A percentile compares a stretch with the other conserved stretches of the same genome.
phyloP scores from a whole-genome alignment of 371 early-diverging fungal species.

The Mucor ambiguus region DNA sequence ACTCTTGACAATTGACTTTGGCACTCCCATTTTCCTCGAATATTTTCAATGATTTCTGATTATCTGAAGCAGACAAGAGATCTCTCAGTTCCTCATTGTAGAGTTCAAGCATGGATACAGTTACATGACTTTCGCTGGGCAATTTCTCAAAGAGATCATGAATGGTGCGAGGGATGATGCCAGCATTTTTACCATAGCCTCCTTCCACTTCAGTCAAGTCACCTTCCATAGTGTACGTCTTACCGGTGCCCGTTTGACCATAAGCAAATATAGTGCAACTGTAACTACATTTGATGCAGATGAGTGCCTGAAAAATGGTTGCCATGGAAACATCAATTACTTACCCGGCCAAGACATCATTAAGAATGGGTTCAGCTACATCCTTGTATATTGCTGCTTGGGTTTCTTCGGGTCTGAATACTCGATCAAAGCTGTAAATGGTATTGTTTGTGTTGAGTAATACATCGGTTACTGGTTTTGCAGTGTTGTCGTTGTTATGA shows the following conservation, averaged over 20 bases:
- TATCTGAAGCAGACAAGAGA: constrained; percentile 65
- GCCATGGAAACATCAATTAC: constrained; percentile 14
- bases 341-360: constrained; percentile 66
- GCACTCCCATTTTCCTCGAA: constrained; percentile 75
- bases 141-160: constrained; percentile 80
- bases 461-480: constrained; percentile 22
- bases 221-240: constrained; percentile 91
- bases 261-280: constrained; percentile 98
- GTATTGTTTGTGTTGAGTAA: constrained; percentile 55
- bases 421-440: constrained; percentile 88
- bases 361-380: constrained; percentile 81
- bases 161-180: constrained; percentile 91
- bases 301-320: constrained; percentile 5
- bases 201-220: constrained; percentile 58
- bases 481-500: background rate
- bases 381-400: constrained; percentile 88
- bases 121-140: constrained; percentile 61
- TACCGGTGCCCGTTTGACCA: constrained; percentile 94
- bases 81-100: constrained; percentile 99
- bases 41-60: constrained; percentile 50
- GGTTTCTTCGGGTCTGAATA: constrained; percentile 83
- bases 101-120: constrained; percentile 92
- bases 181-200: constrained; percentile 45
- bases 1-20: constrained; percentile 84
- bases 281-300: constrained; percentile 53